Base-by-base conservation (phyloP, 345 rosid genomes). In the Populus alba region DNA sequence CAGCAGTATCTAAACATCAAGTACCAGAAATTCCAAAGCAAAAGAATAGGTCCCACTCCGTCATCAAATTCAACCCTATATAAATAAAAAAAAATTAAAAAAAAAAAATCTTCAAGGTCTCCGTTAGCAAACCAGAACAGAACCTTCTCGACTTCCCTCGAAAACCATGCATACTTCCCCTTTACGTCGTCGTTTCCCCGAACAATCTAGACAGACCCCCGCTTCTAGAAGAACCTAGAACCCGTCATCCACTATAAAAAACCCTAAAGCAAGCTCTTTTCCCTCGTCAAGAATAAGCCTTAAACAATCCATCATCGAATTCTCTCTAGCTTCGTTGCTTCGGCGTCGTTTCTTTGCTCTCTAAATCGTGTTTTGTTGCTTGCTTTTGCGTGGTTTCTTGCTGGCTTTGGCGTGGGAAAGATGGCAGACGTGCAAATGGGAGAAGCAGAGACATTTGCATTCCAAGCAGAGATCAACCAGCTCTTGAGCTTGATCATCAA, bases 391-490 rank as follows among this genome's bases (percentile, higher is more conserved):
- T 12, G 43, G 0, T n/a, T 25, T 29, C 27, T 15, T 62, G 22
- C 39, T 43, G 23, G 68, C 18, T 7, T 37, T 29, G 11, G 69
- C 61, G 62, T 27, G 55, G 2, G 15, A 41, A 20, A 3, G 59
- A 92, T 86, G 98, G 96, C 91, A 69, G 93, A 94, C 16, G 89
- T 87, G 7, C 89, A 88, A 72, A 90, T 92, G 92, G 95, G 86
- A 25, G 97, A 91, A 2, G 90, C 87, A 0, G 98, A 95, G 91
- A 93, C 97, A 33, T 94, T 94, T 43, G 97, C 98, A 0, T 94
- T 94, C 80, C 98, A 94, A 73, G 97, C 98, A 0, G 96, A 94
- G 89, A 94, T 94, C 75, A 94, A 94, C 83, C 97, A 94, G 87
- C 91, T 92, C 29, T 75, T 91, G 45, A 89, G 94, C 80, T 81